Conservation (phyloP, 306 rosid genomes). For the Lathyrus oleraceus region DNA sequence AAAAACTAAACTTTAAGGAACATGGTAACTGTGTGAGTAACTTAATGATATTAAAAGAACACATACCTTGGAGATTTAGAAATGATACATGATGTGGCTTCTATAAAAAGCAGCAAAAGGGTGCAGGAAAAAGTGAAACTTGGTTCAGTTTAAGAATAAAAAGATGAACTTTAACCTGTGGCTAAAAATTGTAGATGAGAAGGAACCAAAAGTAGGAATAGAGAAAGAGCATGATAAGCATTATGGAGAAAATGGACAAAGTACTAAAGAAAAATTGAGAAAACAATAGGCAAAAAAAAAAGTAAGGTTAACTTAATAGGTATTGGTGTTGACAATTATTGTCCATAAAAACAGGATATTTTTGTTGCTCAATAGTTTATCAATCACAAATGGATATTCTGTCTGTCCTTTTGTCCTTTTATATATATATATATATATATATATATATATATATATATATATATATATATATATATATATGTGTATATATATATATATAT, state of each 20-base stretch:
- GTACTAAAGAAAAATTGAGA: slow-evolving; percentile 14
- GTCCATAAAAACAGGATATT: neutral
- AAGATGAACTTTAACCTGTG: slow-evolving; percentile 13
- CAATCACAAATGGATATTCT: neutral
- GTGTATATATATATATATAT: too few relatives aligned
- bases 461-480: too few relatives aligned
- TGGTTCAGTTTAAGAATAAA: slow-evolving; percentile 11
- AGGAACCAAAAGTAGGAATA: slow-evolving; percentile 17
- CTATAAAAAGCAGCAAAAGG: slow-evolving; percentile 16
- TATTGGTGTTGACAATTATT: neutral
- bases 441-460: too few relatives aligned
- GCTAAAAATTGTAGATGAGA: neutral
- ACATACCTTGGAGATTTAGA: slow-evolving; percentile 28
- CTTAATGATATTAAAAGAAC: neutral
- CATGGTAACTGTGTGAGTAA: neutral
- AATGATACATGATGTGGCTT: neutral
- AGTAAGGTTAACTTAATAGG: too few relatives aligned
- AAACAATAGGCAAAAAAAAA: neutral
- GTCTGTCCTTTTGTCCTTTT: neutral
- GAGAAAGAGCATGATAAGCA: slow-evolving; percentile 11
- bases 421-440: too few relatives aligned
- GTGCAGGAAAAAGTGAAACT: slow-evolving; percentile 12
- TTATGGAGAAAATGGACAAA: slow-evolving; percentile 24
- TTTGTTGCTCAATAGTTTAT: too few relatives aligned
- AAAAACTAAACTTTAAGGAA: slow-evolving; percentile 19